Conservation (phyloP, 192 early-diverging fungal genomes). For the Coemansia sp. region DNA sequence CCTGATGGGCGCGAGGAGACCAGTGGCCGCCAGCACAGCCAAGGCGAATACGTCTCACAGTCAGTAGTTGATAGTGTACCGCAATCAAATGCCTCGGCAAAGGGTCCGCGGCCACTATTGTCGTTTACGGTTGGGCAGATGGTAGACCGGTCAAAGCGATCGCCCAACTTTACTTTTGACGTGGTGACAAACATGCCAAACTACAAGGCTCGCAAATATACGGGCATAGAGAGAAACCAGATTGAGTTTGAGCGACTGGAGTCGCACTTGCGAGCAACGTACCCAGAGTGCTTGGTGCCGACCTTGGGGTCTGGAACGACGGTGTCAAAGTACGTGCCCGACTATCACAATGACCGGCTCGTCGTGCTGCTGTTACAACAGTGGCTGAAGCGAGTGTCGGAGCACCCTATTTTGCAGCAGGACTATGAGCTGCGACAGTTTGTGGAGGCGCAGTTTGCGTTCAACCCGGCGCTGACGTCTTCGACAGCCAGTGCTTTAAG, state of each 20-base stretch:
- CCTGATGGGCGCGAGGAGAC: background rate
- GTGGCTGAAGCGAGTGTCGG: constrained; percentile 53
- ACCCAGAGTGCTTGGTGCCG: constrained; percentile 59
- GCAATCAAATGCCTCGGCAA: background rate
- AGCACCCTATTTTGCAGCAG: constrained; percentile 52
- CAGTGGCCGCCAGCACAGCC: background rate
- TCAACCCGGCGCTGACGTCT: constrained; percentile 46
- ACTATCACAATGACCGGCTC: constrained; percentile 58
- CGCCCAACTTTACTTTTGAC: constrained; percentile 44
- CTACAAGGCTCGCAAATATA: constrained; percentile 58
- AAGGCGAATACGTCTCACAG: background rate
- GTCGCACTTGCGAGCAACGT: constrained; percentile 55
- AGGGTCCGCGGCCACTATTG: constrained; percentile 26
- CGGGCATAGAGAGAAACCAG: constrained; percentile 52
- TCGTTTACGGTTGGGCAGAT: constrained; percentile 43
- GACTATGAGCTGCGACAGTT: constrained; percentile 63
- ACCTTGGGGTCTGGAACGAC: constrained; percentile 51
- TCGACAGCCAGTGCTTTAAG: constrained; percentile 23
- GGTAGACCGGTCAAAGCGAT: constrained; percentile 55
- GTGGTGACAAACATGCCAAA: constrained; percentile 45
- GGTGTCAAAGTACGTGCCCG: constrained; percentile 50
- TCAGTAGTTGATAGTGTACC: background rate
- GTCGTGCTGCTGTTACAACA: constrained; percentile 55
- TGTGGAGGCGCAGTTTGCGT: constrained; percentile 60
- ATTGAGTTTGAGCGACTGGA: constrained; percentile 57